A percentile compares a stretch with the other conserved stretches of the same genome.
phyloP scores from a whole-genome alignment of 306 rosid species.

The Notholithocarpus densiflorus region DNA sequence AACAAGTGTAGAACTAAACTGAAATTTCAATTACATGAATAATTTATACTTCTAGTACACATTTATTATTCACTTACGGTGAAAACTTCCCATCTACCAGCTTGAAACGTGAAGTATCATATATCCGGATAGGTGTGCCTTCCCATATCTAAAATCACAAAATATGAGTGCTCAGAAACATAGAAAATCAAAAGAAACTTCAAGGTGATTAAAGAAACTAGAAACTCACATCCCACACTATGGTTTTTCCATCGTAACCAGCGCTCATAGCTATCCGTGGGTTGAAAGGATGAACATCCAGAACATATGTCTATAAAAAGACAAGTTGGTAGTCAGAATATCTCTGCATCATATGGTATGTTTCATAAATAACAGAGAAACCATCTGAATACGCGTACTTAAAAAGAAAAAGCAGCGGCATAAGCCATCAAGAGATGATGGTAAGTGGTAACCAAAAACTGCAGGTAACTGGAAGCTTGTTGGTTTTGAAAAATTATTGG shows the following conservation, averaged over 20 bases:
- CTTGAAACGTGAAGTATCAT: constrained; percentile 77
- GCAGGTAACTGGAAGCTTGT: constrained; percentile 1
- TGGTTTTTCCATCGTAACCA: constrained; percentile 96
- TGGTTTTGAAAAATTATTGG: not conserved
- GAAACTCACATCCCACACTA: constrained; percentile 98
- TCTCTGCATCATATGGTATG: not conserved
- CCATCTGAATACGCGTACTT: not conserved
- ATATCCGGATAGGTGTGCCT: constrained; percentile 78
- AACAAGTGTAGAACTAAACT: not conserved
- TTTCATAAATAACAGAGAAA: not conserved
- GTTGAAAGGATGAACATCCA: constrained; percentile 98
- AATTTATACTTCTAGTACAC: not conserved
- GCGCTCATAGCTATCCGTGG: constrained; percentile 99
- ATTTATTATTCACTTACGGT: constrained; percentile 63
- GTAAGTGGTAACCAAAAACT: not conserved
- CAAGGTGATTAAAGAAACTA: constrained; percentile 24
- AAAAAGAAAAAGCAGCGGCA: constrained; percentile 10
- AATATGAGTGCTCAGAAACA: constrained; percentile 17
- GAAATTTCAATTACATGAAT: not conserved
- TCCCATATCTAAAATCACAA: constrained; percentile 82
- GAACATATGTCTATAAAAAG: constrained; percentile 80
- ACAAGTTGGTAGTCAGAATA: constrained; percentile 22
- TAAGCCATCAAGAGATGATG: constrained; percentile 15
- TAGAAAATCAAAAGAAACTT: constrained; percentile 15
- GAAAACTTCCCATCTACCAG: constrained; percentile 99